Base-by-base conservation (phyloP, 2,329 filamentous ascomycete species). In the Colletotrichum musicola region DNA sequence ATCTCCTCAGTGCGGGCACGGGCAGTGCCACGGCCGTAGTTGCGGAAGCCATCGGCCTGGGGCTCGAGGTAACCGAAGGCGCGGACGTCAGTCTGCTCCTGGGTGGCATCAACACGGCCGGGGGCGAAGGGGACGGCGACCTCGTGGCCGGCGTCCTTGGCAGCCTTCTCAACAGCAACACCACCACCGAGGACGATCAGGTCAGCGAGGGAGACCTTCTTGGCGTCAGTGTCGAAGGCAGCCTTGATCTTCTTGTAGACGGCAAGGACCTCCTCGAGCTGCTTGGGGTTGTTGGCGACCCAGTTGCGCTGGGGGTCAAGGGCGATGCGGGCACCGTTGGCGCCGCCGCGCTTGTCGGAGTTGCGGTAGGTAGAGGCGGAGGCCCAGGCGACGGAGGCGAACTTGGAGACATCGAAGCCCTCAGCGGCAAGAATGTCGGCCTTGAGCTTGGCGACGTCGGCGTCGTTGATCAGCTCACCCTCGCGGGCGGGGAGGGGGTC, bases 291-390 rank as follows among this genome's bases (percentile, higher is more conserved):
- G 87, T 95, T 95, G 77, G 90, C 86, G 75, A 88, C 81, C 92
- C 92, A 95, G 78, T 88, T 83, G 74, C 89, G 89, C 82, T 92
- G 90, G 25, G 92, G 92, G 70, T 86, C 83, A 12, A 95, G 90
- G 40, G 91, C 90, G 74, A 95, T 93, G 74, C 92, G 92, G 14
- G 88, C 92, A 74, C 92, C 92, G 75, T 95, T 95, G 81, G 92
- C 92, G 76, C 92, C 92, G 73, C 92, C 92, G 72, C 92, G 92
- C 88, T 94, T 94, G 84, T 95, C 92, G 73, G 89, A 87, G 73
- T 89, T 87, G 70, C 91, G 91, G 89, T 91, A 93, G 35, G 90
- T 90, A 2, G 91, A 90, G 25, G 91, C 90, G 0, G 91, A 88
- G 1, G 89, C 89, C 88, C 90, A 93, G 25, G 91, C 91, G 10